phyloP scores from a whole-genome alignment of 176 grass and related monocot species.

The Avena atlantica region DNA sequence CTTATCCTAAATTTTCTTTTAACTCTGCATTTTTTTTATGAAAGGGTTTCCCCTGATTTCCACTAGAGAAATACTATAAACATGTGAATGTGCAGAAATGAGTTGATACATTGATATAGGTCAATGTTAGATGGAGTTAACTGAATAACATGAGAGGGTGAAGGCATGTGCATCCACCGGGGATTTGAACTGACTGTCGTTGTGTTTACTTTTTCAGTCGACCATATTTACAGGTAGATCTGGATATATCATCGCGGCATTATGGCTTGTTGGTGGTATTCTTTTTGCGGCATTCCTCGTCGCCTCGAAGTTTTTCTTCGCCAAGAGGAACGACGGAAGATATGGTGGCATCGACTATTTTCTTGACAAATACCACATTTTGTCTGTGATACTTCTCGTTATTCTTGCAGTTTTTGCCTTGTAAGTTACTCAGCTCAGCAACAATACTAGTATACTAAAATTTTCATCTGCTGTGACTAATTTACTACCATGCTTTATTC shows the following conservation, averaged over 20 bases:
- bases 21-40: background rate
- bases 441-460: background rate
- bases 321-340: conserved; percentile 39
- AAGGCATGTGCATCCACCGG: background rate
- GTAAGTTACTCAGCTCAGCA: conserved; percentile 55
- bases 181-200: conserved; percentile 31
- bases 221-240: conserved; percentile 86
- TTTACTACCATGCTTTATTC: background rate
- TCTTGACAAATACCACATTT: conserved; percentile 47
- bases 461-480: background rate
- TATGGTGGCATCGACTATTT: conserved; percentile 40
- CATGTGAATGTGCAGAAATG: conserved; percentile 3
- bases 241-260: conserved; percentile 70
- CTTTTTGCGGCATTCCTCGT: conserved; percentile 32
- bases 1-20: background rate
- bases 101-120: background rate
- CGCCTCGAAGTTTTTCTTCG: conserved; percentile 53
- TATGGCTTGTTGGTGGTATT: conserved; percentile 75
- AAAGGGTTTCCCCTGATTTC: too few species aligned
- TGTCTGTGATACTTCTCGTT: conserved; percentile 54
- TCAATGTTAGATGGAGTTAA: background rate
- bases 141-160: too few species aligned
- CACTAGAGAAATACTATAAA: too few species aligned
- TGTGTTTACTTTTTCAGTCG: conserved; percentile 75
- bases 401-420: conserved; percentile 65